phyloP scores from a whole-genome alignment of 2,329 filamentous ascomycete species.

The Sphaerostilbella broomeana region DNA sequence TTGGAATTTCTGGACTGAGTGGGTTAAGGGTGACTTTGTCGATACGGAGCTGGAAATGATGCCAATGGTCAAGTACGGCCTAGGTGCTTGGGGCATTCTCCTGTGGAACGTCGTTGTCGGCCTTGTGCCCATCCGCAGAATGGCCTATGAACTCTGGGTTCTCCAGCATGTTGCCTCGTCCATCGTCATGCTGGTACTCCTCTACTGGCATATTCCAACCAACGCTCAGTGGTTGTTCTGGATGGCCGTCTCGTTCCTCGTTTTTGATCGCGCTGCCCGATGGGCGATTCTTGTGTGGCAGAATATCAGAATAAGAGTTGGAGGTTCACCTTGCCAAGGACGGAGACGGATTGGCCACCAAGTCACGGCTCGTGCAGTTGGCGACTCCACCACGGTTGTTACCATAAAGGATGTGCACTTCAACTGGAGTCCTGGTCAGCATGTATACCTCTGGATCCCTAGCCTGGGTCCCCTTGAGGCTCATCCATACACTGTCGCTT shows the following conservation, averaged over 20 bases:
- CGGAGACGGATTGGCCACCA: constrained; percentile 46
- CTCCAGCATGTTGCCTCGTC: constrained; percentile 60
- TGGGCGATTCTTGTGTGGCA: constrained; percentile 43
- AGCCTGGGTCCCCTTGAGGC: constrained; percentile 47
- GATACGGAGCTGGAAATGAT: constrained; percentile 53
- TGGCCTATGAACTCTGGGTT: constrained; percentile 64
- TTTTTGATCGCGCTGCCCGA: constrained; percentile 54
- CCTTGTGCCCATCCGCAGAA: constrained; percentile 56
- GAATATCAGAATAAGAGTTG: constrained; percentile 41
- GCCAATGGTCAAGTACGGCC: constrained; percentile 58
- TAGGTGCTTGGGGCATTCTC: constrained; percentile 60
- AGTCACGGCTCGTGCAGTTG: constrained; percentile 41
- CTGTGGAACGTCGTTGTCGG: constrained; percentile 60
- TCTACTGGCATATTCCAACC: constrained; percentile 56
- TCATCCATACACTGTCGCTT: constrained; percentile 58
- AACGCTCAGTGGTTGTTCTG: constrained; percentile 57
- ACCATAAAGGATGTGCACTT: constrained; percentile 56
- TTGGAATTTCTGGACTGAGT: constrained; percentile 61
- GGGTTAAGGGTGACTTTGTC: constrained; percentile 54
- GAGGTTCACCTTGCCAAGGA: constrained; percentile 39
- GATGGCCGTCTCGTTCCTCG: constrained; percentile 57
- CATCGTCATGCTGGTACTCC: constrained; percentile 54
- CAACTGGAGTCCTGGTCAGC: constrained; percentile 52
- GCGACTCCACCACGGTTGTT: constrained; percentile 47
- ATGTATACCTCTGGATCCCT: constrained; percentile 56